These are phyloP conservation scores for Camillea tinctor DNA, from an alignment of 2,329 filamentous ascomycete genomes.

Conservation along the genomic window DNA sequence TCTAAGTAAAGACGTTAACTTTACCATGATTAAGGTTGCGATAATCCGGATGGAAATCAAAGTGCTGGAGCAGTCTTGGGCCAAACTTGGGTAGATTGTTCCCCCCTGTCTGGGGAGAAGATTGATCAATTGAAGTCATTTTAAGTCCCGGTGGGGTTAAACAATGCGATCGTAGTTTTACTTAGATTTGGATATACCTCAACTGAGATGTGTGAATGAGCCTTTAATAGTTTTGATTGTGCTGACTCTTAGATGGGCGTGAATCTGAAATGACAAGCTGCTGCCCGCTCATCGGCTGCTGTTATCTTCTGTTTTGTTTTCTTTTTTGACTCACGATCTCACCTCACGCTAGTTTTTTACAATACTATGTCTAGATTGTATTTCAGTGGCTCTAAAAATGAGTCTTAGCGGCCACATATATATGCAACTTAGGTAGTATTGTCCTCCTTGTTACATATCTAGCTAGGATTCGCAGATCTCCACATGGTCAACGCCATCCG, in stretches of 20 bases:
- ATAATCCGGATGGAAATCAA: constrained; percentile 67
- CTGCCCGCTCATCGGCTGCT: not conserved
- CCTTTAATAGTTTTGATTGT: not conserved
- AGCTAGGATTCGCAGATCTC: not conserved
- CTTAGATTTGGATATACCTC: not conserved
- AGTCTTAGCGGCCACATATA: no score
- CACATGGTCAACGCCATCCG: not conserved
- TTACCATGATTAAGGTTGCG: constrained; percentile 77
- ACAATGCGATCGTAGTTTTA: not conserved
- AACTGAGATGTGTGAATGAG: no score
- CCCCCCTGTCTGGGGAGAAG: not conserved
- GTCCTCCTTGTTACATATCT: not conserved
- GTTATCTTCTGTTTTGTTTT: not conserved
- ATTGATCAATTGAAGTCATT: not conserved
- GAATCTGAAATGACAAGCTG: not conserved
- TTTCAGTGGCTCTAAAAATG: no score
- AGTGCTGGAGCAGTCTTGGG: constrained; percentile 58
- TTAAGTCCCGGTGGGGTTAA: not conserved
- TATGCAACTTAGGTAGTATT: no score
- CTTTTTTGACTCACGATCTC: not conserved
- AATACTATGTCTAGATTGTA: no score
- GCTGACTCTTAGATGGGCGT: not conserved
- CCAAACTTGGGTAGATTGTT: constrained; percentile 40
- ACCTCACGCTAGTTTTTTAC: not conserved
- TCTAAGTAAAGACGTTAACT: constrained; percentile 1